Evolutionary conservation across 306 rosid species (phyloP).

Genomic region (Erythrophleum fordii): DNA sequence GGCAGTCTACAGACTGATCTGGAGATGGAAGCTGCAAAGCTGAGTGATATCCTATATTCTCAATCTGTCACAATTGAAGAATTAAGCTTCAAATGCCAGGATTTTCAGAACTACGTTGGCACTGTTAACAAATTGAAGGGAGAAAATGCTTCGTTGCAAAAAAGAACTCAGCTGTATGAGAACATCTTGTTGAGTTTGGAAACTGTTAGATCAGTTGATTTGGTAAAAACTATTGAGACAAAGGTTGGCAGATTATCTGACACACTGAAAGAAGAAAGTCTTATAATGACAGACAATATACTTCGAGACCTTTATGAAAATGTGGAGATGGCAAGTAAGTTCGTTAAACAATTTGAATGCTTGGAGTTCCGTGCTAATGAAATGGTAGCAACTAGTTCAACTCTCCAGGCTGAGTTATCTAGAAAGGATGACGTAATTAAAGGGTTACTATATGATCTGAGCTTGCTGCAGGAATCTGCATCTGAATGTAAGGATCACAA

Average conservation of each 20-base stretch:
- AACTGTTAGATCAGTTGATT: conserved; percentile 38
- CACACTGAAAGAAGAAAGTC: conserved; percentile 38
- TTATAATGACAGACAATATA: conserved; percentile 36
- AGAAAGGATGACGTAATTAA: conserved; percentile 84
- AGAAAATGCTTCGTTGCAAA: conserved; percentile 51
- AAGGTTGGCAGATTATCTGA: conserved; percentile 32
- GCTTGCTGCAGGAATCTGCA: conserved; percentile 96
- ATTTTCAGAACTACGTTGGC: conserved; percentile 34
- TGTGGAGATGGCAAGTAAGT: conserved; percentile 43
- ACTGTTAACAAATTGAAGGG: conserved; percentile 36
- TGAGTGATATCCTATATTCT: conserved; percentile 46
- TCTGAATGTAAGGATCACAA: conserved; percentile 77
- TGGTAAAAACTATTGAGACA: conserved; percentile 41
- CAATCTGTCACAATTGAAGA: conserved; percentile 44
- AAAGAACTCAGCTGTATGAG: conserved; percentile 41
- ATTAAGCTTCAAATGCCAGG: conserved; percentile 43
- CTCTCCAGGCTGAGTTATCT: conserved; percentile 65
- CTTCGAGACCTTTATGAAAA: conserved; percentile 45
- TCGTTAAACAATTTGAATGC: conserved; percentile 46
- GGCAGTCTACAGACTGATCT: conserved; percentile 44
- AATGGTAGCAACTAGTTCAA: conserved; percentile 44
- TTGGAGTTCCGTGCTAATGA: conserved; percentile 56
- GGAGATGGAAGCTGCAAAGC: conserved; percentile 40
- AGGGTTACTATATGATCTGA: conserved; percentile 83
- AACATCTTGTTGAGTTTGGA: conserved; percentile 41